Evolutionary conservation across 257 asterid species (phyloP).

Genomic region (Haberlea rhodopensis): DNA sequence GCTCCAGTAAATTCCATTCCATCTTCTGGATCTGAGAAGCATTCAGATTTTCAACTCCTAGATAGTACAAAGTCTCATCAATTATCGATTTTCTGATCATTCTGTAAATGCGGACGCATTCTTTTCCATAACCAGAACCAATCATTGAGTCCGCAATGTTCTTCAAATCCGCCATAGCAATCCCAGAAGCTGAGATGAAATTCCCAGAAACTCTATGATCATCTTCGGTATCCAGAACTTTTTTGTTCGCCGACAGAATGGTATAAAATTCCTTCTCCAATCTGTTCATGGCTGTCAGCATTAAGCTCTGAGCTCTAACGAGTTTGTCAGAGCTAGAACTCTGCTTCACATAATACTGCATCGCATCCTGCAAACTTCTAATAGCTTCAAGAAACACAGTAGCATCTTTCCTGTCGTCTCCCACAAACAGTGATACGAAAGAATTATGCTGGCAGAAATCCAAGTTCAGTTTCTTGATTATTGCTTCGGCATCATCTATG

Average conservation of each 20-base stretch:
- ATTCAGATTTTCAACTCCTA: constrained; percentile 62
- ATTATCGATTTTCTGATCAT: constrained; percentile 60
- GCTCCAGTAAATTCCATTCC: constrained; percentile 63
- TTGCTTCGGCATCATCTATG: constrained; percentile 42
- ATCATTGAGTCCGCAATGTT: constrained; percentile 75
- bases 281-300: constrained; percentile 65
- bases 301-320: constrained; percentile 54
- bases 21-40: constrained; percentile 60
- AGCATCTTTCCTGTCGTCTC: constrained; percentile 39
- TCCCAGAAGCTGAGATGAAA: constrained; percentile 28
- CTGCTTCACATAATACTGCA: constrained; percentile 48
- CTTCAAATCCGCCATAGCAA: constrained; percentile 49
- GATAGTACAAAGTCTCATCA: constrained; percentile 65
- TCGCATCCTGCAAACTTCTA: constrained; percentile 39
- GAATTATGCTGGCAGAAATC: constrained; percentile 24
- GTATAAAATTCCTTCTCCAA: constrained; percentile 63
- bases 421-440: constrained; percentile 36
- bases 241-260: constrained; percentile 41
- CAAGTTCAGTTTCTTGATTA: constrained; percentile 43
- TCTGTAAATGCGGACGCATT: constrained; percentile 57
- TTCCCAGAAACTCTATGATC: constrained; percentile 25
- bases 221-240: constrained; percentile 44
- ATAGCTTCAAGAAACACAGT: constrained; percentile 44
- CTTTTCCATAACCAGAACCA: constrained; percentile 61
- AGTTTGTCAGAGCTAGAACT: constrained; percentile 40